Base-by-base conservation (phyloP, 1,284 basidiomycete species). In the Ganoderma multipileum region DNA sequence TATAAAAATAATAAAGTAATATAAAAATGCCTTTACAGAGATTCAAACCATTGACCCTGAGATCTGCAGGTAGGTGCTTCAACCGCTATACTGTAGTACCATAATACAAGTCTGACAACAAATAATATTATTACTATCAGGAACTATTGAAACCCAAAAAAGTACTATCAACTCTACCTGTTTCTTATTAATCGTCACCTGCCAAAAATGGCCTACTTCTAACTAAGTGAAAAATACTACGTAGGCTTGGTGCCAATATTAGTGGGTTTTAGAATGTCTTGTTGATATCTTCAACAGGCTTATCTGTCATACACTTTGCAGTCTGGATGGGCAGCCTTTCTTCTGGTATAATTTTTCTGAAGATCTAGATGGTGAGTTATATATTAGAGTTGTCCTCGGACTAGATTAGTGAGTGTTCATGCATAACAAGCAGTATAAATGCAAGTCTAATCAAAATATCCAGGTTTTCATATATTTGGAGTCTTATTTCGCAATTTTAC, bases 381-480 rank as follows among this genome's bases (percentile, higher is more conserved):
- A 75, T 0, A 72, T 80, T 12, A 76, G 76, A 0, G 28, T 80
- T 0, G 71, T 72, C 0, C 57, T 76, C 57, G 76, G 76, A 0
- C 64, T 75, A 0, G 76, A 80, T 47, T 79, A 76, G 79, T 79
- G 64, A 39, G 70, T 30, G 1, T 23, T 39, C 39, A 23, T 16
- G 7, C 7, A 3, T 0, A 6, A 23, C 26, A 2, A 11, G 50
- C 14, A 11, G n/a, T 52, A 20, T 20, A 4, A 3, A 28, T 52
- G 8, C 12, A 14, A 7, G 50, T 8, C 26, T 28, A 2, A 52
- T 26, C 26, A 52, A 26, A 7, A 26, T 5, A 52, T 3, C 6
- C 54, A 81, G 81, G 77, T 81, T 83, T 64, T 81, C 78, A 4
- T 81, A 80, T 57, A 66, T 78, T 3, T 72, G 75, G 0, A 78